Evolutionary conservation across 768 basidiomycete species (phyloP).

Genomic region (Leccinum disarticulatum): DNA sequence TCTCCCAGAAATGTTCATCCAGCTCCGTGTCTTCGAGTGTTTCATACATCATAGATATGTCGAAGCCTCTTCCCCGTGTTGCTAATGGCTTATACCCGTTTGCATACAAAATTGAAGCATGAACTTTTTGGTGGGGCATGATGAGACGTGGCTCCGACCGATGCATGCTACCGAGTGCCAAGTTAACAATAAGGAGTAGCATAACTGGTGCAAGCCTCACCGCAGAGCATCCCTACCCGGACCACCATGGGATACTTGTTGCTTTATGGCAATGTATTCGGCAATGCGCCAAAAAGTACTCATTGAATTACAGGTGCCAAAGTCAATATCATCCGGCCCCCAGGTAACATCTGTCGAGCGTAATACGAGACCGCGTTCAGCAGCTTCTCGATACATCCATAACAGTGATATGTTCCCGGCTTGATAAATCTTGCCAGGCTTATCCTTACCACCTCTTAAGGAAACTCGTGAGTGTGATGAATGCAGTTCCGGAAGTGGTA

Average conservation of each 20-base stretch:
- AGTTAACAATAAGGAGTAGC: neutral
- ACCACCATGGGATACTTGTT: slow-evolving; percentile 1
- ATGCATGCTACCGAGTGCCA: slow-evolving; percentile 3
- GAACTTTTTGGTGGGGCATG: neutral
- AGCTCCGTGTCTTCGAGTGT: neutral
- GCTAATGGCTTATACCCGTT: neutral
- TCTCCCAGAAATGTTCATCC: slow-evolving; percentile 11
- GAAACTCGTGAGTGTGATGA: neutral
- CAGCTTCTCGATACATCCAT: neutral
- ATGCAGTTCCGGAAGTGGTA: neutral
- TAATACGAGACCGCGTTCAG: slow-evolving; percentile 5
- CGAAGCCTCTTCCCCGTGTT: neutral
- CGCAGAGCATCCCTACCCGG: slow-evolving; percentile 5
- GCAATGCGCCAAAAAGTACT: slow-evolving; percentile 1
- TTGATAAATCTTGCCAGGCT: slow-evolving; percentile 2
- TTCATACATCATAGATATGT: neutral
- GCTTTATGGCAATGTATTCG: slow-evolving; percentile 15
- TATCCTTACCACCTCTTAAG: slow-evolving; percentile 13
- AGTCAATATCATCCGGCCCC: slow-evolving; percentile 18
- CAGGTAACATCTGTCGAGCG: slow-evolving; percentile 17
- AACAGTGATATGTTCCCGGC: neutral
- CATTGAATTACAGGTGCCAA: slow-evolving; percentile 15
- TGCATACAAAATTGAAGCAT: neutral
- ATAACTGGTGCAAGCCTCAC: neutral
- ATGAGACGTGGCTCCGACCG: slow-evolving; percentile 12